These are phyloP conservation scores for Dictyostelium firmibasis DNA, from an alignment of 78 protist species.

Conservation along the genomic window DNA sequence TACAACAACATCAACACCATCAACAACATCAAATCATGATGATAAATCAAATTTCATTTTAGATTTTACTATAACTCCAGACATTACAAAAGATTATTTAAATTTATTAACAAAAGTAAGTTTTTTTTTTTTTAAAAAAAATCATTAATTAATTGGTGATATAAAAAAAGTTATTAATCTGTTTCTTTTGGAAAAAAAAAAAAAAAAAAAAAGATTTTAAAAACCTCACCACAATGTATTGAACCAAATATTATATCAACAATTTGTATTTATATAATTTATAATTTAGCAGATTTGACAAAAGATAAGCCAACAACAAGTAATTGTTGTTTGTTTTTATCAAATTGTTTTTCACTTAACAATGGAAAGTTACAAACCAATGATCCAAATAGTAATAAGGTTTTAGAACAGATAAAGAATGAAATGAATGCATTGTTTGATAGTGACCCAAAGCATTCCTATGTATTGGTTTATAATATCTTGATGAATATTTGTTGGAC, in stretches of 20 bases:
- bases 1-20: neutral
- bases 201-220: too few relatives aligned
- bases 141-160: too few relatives aligned
- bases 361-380: neutral
- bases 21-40: neutral
- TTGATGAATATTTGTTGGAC: slow-evolving; percentile 15
- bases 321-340: slow-evolving; percentile 20
- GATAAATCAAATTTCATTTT: slow-evolving; percentile 6
- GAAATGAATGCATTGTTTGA: slow-evolving; percentile 3
- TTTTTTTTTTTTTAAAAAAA: neutral
- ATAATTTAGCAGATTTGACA: slow-evolving; percentile 22
- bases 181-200: too few relatives aligned
- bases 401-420: neutral
- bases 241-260: slow-evolving; percentile 24
- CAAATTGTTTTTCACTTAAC: neutral
- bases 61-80: slow-evolving; percentile 35
- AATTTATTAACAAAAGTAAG: slow-evolving; percentile 1
- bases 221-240: slow-evolving; percentile 50
- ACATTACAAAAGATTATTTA: slow-evolving; percentile 40
- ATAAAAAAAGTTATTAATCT: neutral
- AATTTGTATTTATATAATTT: slow-evolving; percentile 33
- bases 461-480: slow-evolving; percentile 35
- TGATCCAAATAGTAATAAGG: neutral
- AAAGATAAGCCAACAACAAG: slow-evolving; percentile 10
- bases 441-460: slow-evolving; percentile 4